phyloP scores from a whole-genome alignment of 257 asterid genomes.

The Fraxinus cuspidata region DNA sequence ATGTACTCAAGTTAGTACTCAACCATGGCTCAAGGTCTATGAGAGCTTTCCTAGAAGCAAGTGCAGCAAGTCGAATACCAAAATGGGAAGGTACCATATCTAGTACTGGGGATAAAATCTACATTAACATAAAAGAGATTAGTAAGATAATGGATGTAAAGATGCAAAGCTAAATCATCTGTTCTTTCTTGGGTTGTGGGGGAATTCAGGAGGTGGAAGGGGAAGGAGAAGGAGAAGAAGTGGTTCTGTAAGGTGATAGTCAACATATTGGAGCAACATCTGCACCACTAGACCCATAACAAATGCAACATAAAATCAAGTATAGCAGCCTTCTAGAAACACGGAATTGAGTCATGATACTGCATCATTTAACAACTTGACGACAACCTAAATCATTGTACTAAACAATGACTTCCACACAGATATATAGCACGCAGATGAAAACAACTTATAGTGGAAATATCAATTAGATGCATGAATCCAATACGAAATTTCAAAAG shows the following conservation, averaged over 20 bases:
- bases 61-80: slow-evolving; percentile 76
- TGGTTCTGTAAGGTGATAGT: neutral
- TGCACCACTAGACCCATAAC: neutral
- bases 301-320: neutral
- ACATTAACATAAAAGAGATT: slow-evolving; percentile 28
- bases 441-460: neutral
- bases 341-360: neutral
- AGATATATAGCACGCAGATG: neutral
- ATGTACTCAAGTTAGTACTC: slow-evolving; percentile 50
- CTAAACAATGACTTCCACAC: neutral
- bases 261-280: neutral
- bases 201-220: neutral
- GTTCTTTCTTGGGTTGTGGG: neutral
- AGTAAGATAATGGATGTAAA: slow-evolving; percentile 12
- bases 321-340: slow-evolving; percentile 3
- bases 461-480: slow-evolving; percentile 3
- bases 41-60: slow-evolving; percentile 79
- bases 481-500: neutral
- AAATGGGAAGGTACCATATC: slow-evolving; percentile 73
- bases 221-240: neutral
- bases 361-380: neutral
- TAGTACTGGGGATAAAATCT: slow-evolving; percentile 71
- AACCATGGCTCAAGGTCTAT: slow-evolving; percentile 91
- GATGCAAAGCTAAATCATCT: slow-evolving; percentile 1
- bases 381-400: neutral